Base-by-base conservation (phyloP, 306 rosid genomes). In the Cicer judaicum region DNA sequence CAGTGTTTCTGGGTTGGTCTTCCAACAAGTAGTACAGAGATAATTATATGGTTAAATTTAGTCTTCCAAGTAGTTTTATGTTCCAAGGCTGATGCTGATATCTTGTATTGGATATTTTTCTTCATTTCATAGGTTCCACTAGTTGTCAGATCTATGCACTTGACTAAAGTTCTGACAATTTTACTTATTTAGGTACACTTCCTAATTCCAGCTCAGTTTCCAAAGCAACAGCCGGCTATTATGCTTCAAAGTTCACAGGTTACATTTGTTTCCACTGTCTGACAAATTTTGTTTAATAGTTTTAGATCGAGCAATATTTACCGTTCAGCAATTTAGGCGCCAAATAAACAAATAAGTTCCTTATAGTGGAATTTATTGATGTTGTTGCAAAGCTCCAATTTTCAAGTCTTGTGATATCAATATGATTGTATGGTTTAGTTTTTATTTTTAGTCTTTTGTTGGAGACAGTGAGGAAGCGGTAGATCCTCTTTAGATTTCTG, bases 201-300 rank as follows among this genome's bases (percentile, higher is more conserved):
- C 0, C 13, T 40, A 13, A 84, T 95, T 78, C 77, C 98, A 67
- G 77, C 88, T 65, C 99, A 95, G 86, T 95, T 95, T 86, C 99
- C 99, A 44, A 95, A 89, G 91, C 92, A 87, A 47, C 98, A 80
- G 73, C 99, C 99, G 0, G 34, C 77, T 80, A 63, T 95, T 77
- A 75, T 85, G 78, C 97, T 95, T 89, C 98, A 90, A 72, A 95
- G 99, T 85, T 95, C 93, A 56, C 99, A 95, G 98, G 98, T 88
- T 84, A 78, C 68, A 24, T 38, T 38, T 61, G 18, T 24, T 64
- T 64, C 55, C 65, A 55, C n/a, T 38, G 57, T 74, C 62, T 62
- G 46, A 13, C 67, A 48, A 54, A 6, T 60, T 69, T 63, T 64
- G 50, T 64, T 49, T 54, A 8, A 8, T 53, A 53, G 1, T 11